A percentile compares a stretch with the other conserved stretches of the same genome.
These are phyloP conservation scores for Venturia nashicola DNA, from an alignment of 2,329 filamentous ascomycete species.

Conservation along the genomic window DNA sequence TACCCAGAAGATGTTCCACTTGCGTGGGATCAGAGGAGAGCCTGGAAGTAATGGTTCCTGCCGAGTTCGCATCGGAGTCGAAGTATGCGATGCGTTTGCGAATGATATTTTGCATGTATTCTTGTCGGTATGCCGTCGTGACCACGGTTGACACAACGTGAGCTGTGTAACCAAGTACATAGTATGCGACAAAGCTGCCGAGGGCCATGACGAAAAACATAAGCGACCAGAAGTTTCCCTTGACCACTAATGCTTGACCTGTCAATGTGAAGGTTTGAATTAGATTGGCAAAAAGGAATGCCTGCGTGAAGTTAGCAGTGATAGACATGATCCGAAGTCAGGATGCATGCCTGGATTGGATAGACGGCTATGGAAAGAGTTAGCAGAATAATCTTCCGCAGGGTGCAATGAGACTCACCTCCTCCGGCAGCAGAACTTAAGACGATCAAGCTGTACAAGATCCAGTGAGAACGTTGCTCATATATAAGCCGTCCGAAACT, in stretches of 20 bases:
- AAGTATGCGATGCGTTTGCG: conserved; percentile 49
- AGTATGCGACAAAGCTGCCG: conserved; percentile 41
- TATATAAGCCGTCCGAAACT: conserved; percentile 22
- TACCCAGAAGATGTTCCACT: conserved; percentile 40
- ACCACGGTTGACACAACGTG: conserved; percentile 31
- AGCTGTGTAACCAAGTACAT: conserved; percentile 28
- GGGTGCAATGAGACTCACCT: not conserved
- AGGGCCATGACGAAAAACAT: conserved; percentile 53
- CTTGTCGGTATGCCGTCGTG: conserved; percentile 40
- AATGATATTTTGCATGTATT: conserved; percentile 50
- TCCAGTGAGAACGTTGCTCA: conserved; percentile 23
- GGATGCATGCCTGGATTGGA: conserved; percentile 4
- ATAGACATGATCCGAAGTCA: not conserved
- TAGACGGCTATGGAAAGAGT: conserved; percentile 2
- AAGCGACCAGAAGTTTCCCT: conserved; percentile 48
- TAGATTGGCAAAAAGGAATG: conserved; percentile 25
- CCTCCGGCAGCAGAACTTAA: conserved; percentile 16
- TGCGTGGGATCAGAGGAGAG: conserved; percentile 45
- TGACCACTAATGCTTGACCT: conserved; percentile 15
- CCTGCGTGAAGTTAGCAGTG: conserved; percentile 16
- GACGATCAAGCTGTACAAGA: conserved; percentile 20
- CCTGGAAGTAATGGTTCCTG: conserved; percentile 47
- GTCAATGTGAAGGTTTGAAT: conserved; percentile 24
- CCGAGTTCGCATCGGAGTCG: conserved; percentile 46
- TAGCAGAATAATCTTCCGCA: not conserved